Evolutionary conservation across 495 filamentous ascomycete species (phyloP).

Genomic region (Penicillium samsonianum): DNA sequence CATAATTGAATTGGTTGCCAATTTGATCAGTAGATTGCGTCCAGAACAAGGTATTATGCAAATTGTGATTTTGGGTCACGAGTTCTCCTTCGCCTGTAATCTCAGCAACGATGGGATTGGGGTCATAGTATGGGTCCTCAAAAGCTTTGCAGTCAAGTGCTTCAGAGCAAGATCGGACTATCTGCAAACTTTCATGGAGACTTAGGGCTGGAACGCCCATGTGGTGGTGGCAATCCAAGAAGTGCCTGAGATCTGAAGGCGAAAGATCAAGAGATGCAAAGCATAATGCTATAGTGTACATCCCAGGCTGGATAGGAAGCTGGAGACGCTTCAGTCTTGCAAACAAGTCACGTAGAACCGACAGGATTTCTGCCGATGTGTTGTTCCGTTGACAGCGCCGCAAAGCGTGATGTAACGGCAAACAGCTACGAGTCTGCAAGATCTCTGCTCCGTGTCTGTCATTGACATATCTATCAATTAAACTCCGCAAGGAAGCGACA

Average conservation of each 20-base stretch:
- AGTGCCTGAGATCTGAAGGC: slow-evolving; percentile 26
- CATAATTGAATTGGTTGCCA: background rate
- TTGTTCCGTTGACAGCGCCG: slow-evolving; percentile 19
- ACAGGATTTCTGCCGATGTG: slow-evolving; percentile 33
- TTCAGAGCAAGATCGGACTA: slow-evolving; percentile 26
- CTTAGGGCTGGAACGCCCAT: slow-evolving; percentile 6
- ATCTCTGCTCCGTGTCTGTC: slow-evolving; percentile 1
- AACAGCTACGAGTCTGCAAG: slow-evolving; percentile 12
- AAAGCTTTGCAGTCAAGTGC: slow-evolving; percentile 27
- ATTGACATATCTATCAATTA: slow-evolving; percentile 28
- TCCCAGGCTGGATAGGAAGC: slow-evolving; percentile 19
- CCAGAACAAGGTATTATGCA: slow-evolving; percentile 32
- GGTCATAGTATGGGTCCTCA: slow-evolving; percentile 27
- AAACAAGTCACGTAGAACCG: slow-evolving; percentile 30
- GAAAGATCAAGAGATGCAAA: slow-evolving; percentile 35
- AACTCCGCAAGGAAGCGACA: slow-evolving; percentile 12
- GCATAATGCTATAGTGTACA: slow-evolving; percentile 17
- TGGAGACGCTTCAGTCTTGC: slow-evolving; percentile 26
- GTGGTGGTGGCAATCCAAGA: slow-evolving; percentile 22
- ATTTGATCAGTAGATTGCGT: background rate
- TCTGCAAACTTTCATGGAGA: slow-evolving; percentile 4
- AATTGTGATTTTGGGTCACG: background rate
- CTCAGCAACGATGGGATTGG: slow-evolving; percentile 22
- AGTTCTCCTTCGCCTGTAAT: slow-evolving; percentile 30
- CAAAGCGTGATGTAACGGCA: slow-evolving; percentile 7